Conservation (phyloP, 2,329 filamentous ascomycete genomes). For the Stylonectria norvegica region DNA sequence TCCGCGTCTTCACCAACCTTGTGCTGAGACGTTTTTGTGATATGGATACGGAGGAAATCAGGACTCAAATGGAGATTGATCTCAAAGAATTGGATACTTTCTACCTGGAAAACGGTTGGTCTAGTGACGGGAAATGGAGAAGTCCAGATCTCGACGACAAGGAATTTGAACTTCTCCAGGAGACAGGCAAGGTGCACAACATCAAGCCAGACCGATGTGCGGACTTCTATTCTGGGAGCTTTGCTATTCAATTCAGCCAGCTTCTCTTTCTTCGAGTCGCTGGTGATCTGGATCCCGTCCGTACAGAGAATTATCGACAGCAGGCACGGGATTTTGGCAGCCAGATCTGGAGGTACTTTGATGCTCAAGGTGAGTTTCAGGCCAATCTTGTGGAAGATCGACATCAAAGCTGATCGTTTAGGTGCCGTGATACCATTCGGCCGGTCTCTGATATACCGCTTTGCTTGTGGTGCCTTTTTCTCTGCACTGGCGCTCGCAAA, state of each 20-base stretch:
- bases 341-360: conserved; percentile 47
- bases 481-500: conserved; percentile 41
- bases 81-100: conserved; percentile 42
- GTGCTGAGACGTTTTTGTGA: conserved; percentile 40
- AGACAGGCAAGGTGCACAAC: conserved; percentile 4
- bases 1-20: conserved; percentile 46
- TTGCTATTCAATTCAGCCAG: conserved; percentile 50
- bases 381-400: too few species aligned
- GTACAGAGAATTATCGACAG: conserved; percentile 34
- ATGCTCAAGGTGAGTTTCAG: conserved; percentile 35
- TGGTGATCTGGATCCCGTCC: conserved; percentile 35
- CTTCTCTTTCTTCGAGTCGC: conserved; percentile 44
- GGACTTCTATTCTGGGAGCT: conserved; percentile 51
- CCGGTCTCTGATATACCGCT: conserved; percentile 47
- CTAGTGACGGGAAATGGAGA: conserved; percentile 41
- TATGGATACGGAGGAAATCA: conserved; percentile 30
- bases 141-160: conserved; percentile 16
- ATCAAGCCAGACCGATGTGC: conserved; percentile 31
- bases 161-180: not conserved
- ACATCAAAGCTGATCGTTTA: conserved; percentile 14
- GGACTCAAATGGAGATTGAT: conserved; percentile 37
- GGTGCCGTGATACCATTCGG: conserved; percentile 50
- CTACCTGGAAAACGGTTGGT: conserved; percentile 43
- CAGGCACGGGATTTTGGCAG: conserved; percentile 39
- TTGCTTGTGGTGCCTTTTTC: conserved; percentile 47